These are phyloP conservation scores for Diaporthe destruens DNA, from an alignment of 2,329 filamentous ascomycete genomes.

Conservation along the genomic window DNA sequence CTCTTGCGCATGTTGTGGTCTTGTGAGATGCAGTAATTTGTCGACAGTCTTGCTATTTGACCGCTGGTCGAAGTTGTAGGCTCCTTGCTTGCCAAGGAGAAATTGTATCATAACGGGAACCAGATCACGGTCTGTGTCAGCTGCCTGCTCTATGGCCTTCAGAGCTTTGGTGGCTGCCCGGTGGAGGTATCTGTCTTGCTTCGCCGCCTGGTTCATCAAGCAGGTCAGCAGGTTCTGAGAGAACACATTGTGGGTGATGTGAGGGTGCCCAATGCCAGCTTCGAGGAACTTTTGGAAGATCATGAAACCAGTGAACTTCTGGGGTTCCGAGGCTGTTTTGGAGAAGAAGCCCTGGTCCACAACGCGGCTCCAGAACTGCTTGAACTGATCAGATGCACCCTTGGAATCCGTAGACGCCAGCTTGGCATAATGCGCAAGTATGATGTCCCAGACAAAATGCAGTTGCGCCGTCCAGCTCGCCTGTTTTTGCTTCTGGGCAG, in stretches of 20 bases:
- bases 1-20: conserved; percentile 32
- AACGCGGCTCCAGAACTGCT: conserved; percentile 86
- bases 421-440: conserved; percentile 69
- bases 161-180: conserved; percentile 81
- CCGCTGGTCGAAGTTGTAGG: conserved; percentile 85
- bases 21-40: conserved; percentile 58
- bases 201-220: conserved; percentile 84
- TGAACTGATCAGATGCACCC: conserved; percentile 65
- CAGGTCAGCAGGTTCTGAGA: conserved; percentile 86
- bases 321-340: conserved; percentile 82
- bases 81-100: conserved; percentile 77
- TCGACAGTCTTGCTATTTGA: conserved; percentile 73
- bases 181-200: conserved; percentile 83
- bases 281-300: conserved; percentile 83
- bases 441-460: conserved; percentile 88
- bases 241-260: conserved; percentile 73
- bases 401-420: conserved; percentile 49
- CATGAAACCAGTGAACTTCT: conserved; percentile 93
- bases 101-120: conserved; percentile 72
- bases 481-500: conserved; percentile 65
- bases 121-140: conserved; percentile 70
- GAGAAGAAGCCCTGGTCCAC: conserved; percentile 92
- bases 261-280: conserved; percentile 60
- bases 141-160: conserved; percentile 76
- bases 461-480: conserved; percentile 84